Evolutionary conservation across 352 stramenopile genomes (phyloP).

Genomic region (Aphanomyces stellatus): DNA sequence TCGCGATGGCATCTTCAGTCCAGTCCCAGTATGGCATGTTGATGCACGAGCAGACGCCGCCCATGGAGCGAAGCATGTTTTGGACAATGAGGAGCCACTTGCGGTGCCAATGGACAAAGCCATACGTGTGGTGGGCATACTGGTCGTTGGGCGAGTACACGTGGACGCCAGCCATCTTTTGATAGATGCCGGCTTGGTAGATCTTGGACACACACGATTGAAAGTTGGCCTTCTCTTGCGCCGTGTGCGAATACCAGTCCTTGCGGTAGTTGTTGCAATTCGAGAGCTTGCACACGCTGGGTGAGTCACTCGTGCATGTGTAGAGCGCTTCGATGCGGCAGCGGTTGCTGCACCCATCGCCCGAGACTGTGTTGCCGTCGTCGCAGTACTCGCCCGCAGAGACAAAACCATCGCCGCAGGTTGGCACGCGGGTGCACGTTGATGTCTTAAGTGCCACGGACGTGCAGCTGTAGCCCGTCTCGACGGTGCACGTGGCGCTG

Average conservation of each 20-base stretch:
- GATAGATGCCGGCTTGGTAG: conserved; percentile 11
- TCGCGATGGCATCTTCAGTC: conserved; percentile 5
- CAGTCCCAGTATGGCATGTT: conserved; percentile 19
- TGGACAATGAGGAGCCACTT: conserved; percentile 21
- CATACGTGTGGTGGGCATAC: conserved; percentile 18
- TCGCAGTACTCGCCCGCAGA: conserved; percentile 23
- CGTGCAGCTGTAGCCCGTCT: conserved; percentile 22
- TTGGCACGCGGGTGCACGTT: not conserved
- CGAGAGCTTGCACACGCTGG: conserved; percentile 16
- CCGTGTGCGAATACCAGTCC: conserved; percentile 3
- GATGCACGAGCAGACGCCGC: conserved; percentile 12
- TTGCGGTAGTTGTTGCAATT: conserved; percentile 10
- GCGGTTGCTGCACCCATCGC: conserved; percentile 23
- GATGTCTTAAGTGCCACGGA: not conserved
- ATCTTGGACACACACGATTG: conserved; percentile 1
- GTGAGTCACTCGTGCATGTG: conserved; percentile 14
- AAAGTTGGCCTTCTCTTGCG: conserved; percentile 6
- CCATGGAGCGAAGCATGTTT: conserved; percentile 14
- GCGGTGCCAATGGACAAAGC: conserved; percentile 19
- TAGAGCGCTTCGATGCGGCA: conserved; percentile 23
- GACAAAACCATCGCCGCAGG: conserved; percentile 24
- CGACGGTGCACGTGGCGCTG: conserved; percentile 16
- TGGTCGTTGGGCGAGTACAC: conserved; percentile 13
- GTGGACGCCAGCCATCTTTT: conserved; percentile 19
- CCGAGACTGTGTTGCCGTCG: conserved; percentile 22